Conservation (phyloP, 2,329 filamentous ascomycete genomes). For the Ophiostoma sp. region DNA sequence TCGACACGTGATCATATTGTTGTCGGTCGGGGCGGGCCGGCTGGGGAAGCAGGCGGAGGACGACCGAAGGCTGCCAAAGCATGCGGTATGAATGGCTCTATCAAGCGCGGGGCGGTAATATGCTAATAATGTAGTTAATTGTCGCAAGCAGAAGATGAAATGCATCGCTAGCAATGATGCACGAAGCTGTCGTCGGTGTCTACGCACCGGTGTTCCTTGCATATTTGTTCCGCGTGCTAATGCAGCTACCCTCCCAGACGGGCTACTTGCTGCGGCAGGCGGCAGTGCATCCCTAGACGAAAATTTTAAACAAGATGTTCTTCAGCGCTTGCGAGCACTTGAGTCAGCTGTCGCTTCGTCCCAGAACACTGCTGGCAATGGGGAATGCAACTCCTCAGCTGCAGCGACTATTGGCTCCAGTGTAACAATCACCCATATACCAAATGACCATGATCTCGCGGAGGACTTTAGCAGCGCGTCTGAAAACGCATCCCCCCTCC, state of each 20-base stretch:
- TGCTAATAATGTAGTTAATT: constrained; percentile 22
- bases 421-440: neutral
- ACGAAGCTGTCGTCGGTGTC: constrained; percentile 22
- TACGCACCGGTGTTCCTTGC: constrained; percentile 23
- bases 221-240: constrained; percentile 26
- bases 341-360: constrained; percentile 14
- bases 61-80: constrained; percentile 24
- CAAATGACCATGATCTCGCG: neutral
- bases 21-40: neutral
- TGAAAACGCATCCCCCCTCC: neutral
- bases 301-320: constrained; percentile 19
- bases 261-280: constrained; percentile 2
- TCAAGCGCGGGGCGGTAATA: neutral
- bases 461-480: neutral
- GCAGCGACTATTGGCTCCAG: neutral
- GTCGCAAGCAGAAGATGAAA: constrained; percentile 27
- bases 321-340: constrained; percentile 21
- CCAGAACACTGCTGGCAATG: neutral
- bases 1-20: neutral
- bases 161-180: constrained; percentile 21
- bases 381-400: neutral
- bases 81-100: constrained; percentile 19
- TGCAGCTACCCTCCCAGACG: constrained; percentile 19
- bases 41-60: neutral
- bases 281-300: constrained; percentile 1